Conservation (phyloP, 192 early-diverging fungal species). For the Rhizophlyctis rosea region DNA sequence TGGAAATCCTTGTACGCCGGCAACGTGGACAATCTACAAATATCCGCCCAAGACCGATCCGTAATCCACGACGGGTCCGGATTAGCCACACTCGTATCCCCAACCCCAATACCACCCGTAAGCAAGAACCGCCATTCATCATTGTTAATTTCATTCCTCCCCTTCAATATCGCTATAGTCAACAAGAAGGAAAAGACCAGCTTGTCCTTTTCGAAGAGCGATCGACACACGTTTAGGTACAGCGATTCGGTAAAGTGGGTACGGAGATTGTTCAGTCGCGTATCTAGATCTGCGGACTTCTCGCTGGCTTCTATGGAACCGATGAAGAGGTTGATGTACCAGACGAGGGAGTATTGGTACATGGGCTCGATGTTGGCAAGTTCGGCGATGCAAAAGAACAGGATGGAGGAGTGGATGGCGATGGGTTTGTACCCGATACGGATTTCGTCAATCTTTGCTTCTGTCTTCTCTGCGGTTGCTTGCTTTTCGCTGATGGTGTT, state of each 20-base stretch:
- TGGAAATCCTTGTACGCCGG: slow-evolving; percentile 41
- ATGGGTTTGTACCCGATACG: slow-evolving; percentile 60
- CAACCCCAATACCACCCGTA: slow-evolving; percentile 53
- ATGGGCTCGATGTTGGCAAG: slow-evolving; percentile 63
- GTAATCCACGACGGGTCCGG: slow-evolving; percentile 52
- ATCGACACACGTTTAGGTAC: slow-evolving; percentile 58
- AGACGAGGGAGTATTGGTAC: slow-evolving; percentile 62
- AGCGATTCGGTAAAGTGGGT: slow-evolving; percentile 56
- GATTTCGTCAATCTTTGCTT: slow-evolving; percentile 60
- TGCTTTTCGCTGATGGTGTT: slow-evolving; percentile 61
- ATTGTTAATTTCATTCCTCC: slow-evolving; percentile 45
- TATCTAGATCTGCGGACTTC: slow-evolving; percentile 51
- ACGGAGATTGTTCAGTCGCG: slow-evolving; percentile 42
- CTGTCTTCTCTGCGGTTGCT: slow-evolving; percentile 57
- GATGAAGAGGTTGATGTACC: slow-evolving; percentile 62
- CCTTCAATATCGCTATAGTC: slow-evolving; percentile 46
- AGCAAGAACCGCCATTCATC: slow-evolving; percentile 55
- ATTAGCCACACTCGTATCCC: slow-evolving; percentile 24
- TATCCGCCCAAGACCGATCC: slow-evolving; percentile 52
- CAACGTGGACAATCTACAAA: slow-evolving; percentile 42
- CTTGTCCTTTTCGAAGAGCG: slow-evolving; percentile 66
- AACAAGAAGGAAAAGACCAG: slow-evolving; percentile 59
- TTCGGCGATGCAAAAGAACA: slow-evolving; percentile 64
- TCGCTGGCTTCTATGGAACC: slow-evolving; percentile 51
- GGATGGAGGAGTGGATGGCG: slow-evolving; percentile 47